Base-by-base conservation (phyloP, 345 rosid species). In the Syzygium aqueum region DNA sequence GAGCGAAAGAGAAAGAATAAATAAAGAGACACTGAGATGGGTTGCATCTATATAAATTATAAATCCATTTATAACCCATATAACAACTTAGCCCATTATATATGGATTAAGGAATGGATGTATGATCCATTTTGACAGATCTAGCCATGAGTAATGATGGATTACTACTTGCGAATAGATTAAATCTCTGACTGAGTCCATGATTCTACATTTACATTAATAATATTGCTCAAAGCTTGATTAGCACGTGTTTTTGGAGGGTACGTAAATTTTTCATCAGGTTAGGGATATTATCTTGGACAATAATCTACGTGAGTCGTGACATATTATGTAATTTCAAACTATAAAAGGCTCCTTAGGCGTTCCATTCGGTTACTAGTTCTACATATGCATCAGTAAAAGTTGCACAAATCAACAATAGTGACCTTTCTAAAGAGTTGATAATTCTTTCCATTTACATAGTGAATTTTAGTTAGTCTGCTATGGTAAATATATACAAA, bases 251-350 rank as follows among this genome's bases (percentile, higher is more conserved):
- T 61, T 52, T n/a, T 61, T 61, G 17, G 5, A 61, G 17, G 4
- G 37, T 12, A 13, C 4, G 0, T 61, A n/a, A 61, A n/a, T 59
- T 61, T n/a, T 13, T 61, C 3, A 1, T 13, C 73, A 1, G 7
- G 2, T 1, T n/a, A 0, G 0, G 10, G 37, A n/a, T 61, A 61
- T n/a, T 13, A 6, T 61, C 5, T n/a, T 14, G 37, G 37, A n/a
- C 8, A 0, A 5, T n/a, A n/a, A n/a, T n/a, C 33, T 13, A n/a
- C 15, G 8, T n/a, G 37, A n/a, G 6, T 61, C 10, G 0, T n/a
- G 4, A 61, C 14, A n/a, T 13, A 13, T 59, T 4, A 11, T 0
- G 30, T 59, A 14, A 14, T 25, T 59, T 59, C 30, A 27, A 59
- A 6, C 65, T 11, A 59, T 51, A 52, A 61, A 61, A 27, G 2